These are phyloP conservation scores for Pouteria campechiana DNA, from an alignment of 179 eudicot genomes.

Conservation along the genomic window DNA sequence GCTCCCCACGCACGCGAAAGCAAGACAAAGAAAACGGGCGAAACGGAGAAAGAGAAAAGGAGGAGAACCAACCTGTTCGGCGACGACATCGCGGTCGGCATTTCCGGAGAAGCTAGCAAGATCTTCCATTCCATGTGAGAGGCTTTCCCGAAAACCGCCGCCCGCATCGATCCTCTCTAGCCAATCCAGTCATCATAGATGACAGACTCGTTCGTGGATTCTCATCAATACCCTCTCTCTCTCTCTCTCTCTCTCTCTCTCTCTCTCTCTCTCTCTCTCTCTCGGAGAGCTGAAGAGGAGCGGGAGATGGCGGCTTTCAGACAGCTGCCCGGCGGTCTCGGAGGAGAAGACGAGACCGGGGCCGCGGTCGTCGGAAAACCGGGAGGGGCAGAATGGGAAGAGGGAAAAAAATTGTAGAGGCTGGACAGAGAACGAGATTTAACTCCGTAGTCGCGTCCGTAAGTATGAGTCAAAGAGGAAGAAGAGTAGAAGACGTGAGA, in stretches of 20 bases:
- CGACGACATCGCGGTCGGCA: slow-evolving; percentile 81
- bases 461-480: slow-evolving; percentile 12
- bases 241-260: slow-evolving; percentile 1
- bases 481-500: background rate
- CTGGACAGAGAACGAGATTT: slow-evolving; percentile 4
- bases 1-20: too few species aligned
- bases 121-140: slow-evolving; percentile 99
- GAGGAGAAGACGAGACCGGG: background rate
- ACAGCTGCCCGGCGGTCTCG: background rate
- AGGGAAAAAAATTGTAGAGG: background rate
- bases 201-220: slow-evolving; percentile 12
- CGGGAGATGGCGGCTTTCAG: slow-evolving; percentile 1
- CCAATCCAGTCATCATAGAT: slow-evolving; percentile 73
- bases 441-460: slow-evolving; percentile 1
- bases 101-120: slow-evolving; percentile 73
- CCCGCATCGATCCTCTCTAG: slow-evolving; percentile 44
- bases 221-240: background rate
- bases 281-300: background rate
- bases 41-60: background rate
- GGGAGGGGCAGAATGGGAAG: too few species aligned
- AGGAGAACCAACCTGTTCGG: slow-evolving; percentile 50
- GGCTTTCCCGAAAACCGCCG: slow-evolving; percentile 32
- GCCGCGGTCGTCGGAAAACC: background rate
- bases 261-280: background rate
- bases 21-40: background rate